These are phyloP conservation scores for Chaetomiaceae sp. DNA, from an alignment of 2,329 filamentous ascomycete species.

Conservation along the genomic window DNA sequence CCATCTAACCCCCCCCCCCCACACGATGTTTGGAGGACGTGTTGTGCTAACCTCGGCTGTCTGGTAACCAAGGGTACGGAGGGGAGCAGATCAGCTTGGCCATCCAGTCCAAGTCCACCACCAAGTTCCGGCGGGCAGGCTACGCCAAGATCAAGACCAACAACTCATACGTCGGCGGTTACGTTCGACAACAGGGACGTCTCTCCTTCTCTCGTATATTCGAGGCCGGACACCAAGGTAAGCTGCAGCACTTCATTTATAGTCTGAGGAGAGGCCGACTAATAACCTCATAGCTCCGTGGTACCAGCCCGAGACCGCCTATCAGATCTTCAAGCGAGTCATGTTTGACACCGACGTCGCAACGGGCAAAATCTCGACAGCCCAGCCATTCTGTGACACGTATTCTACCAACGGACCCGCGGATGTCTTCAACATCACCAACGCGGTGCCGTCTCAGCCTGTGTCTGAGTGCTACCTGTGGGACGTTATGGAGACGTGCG, in stretches of 20 bases:
- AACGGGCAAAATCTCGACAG: conserved; percentile 35
- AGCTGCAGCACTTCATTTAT: background rate
- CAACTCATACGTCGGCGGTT: conserved; percentile 53
- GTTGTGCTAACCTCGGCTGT: background rate
- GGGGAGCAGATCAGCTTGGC: conserved; percentile 44
- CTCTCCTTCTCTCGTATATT: conserved; percentile 54
- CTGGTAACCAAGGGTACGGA: conserved; percentile 36
- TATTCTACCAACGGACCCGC: conserved; percentile 6
- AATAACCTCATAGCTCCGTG: conserved; percentile 32
- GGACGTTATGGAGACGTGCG: conserved; percentile 19
- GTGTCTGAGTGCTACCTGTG: conserved; percentile 18
- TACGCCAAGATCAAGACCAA: conserved; percentile 61
- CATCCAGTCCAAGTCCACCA: conserved; percentile 57
- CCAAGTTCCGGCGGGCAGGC: conserved; percentile 54
- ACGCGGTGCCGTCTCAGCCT: background rate
- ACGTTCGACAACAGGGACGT: conserved; percentile 62
- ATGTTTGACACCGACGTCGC: conserved; percentile 44
- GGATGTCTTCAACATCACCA: conserved; percentile 1
- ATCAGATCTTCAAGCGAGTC: conserved; percentile 46
- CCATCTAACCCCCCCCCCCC: too few species aligned
- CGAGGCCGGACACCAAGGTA: conserved; percentile 47
- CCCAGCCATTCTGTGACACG: background rate
- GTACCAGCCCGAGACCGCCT: conserved; percentile 43
- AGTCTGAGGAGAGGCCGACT: too few species aligned
- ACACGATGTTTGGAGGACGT: too few species aligned